Evolutionary conservation across 2,329 filamentous ascomycete genomes (phyloP).

Genomic region (Botrytis porri): DNA sequence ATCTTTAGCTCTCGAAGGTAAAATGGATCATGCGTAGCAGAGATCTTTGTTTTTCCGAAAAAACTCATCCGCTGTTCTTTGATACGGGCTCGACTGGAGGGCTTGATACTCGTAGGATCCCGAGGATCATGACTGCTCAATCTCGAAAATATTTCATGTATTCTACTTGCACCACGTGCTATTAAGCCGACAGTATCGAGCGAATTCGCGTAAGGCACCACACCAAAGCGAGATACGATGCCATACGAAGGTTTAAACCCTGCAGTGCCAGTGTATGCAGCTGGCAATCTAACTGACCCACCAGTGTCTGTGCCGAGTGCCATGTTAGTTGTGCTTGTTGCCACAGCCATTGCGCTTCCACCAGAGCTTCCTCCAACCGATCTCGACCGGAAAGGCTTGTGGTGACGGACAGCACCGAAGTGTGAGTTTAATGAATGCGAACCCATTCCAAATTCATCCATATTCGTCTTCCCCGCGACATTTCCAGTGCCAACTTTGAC

Average conservation of each 20-base stretch:
- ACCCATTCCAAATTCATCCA: conserved; percentile 97
- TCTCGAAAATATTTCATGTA: conserved; percentile 36
- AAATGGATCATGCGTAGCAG: background rate
- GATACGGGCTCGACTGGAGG: conserved; percentile 42
- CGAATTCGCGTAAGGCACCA: conserved; percentile 71
- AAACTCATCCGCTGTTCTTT: conserved; percentile 10
- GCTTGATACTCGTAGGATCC: conserved; percentile 54
- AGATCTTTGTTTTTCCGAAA: background rate
- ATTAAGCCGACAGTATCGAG: conserved; percentile 70
- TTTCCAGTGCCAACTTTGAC: conserved; percentile 60
- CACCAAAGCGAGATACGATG: conserved; percentile 63
- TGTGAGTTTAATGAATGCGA: conserved; percentile 71
- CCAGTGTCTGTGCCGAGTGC: conserved; percentile 90
- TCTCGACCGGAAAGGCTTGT: background rate
- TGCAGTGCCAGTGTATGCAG: conserved; percentile 65
- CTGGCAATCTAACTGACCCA: conserved; percentile 67
- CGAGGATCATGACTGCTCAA: conserved; percentile 23
- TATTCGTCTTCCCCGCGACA: conserved; percentile 78
- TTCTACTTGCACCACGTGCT: conserved; percentile 42
- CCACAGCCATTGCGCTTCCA: conserved; percentile 85
- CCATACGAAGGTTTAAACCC: conserved; percentile 76
- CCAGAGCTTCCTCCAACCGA: conserved; percentile 90
- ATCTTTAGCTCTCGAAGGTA: conserved; percentile 41
- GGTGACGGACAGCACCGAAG: conserved; percentile 56
- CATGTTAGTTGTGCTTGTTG: conserved; percentile 52